Evolutionary conservation across 2,329 filamentous ascomycete genomes (phyloP).

Genomic region (Rhynchosporium secalis): DNA sequence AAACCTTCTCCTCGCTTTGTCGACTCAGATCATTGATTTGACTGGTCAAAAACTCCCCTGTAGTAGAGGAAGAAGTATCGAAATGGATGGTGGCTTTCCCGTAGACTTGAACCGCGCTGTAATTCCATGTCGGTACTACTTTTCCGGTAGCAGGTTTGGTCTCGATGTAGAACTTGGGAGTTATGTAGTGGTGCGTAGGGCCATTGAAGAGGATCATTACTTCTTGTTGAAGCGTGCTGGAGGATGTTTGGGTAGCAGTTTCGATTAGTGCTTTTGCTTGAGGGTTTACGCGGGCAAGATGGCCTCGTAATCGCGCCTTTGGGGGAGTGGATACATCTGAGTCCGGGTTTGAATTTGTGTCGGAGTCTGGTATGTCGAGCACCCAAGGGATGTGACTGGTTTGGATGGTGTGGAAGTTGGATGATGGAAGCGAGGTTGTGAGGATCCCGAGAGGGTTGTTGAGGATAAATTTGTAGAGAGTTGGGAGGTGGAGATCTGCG

Average conservation of each 20-base stretch:
- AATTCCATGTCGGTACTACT: slow-evolving; percentile 72
- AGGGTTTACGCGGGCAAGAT: slow-evolving; percentile 63
- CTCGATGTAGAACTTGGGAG: slow-evolving; percentile 65
- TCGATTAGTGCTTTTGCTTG: slow-evolving; percentile 63
- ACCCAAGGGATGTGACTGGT: slow-evolving; percentile 62
- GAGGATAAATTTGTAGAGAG: slow-evolving; percentile 56
- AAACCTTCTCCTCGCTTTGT: slow-evolving; percentile 53
- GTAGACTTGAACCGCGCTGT: slow-evolving; percentile 64
- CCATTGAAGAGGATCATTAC: slow-evolving; percentile 64
- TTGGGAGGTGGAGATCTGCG: slow-evolving; percentile 50
- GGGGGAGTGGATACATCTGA: slow-evolving; percentile 34
- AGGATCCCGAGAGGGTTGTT: slow-evolving; percentile 62
- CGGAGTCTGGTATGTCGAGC: slow-evolving; percentile 46
- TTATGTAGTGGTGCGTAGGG: slow-evolving; percentile 62
- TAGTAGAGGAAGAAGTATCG: slow-evolving; percentile 49
- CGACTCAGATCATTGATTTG: slow-evolving; percentile 55
- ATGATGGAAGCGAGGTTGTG: slow-evolving; percentile 59
- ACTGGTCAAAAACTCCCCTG: slow-evolving; percentile 48
- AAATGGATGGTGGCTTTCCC: slow-evolving; percentile 56
- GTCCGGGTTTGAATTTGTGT: slow-evolving; percentile 23
- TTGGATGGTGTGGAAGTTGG: slow-evolving; percentile 52
- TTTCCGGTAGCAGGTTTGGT: slow-evolving; percentile 66
- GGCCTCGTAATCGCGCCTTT: slow-evolving; percentile 51
- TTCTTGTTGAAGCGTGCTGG: slow-evolving; percentile 48
- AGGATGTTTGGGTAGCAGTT: slow-evolving; percentile 33